Evolutionary conservation across 768 basidiomycete genomes (phyloP), one percentile per base, ranked within the genome.

Genomic region (Hypsizygus marmoreus): DNA sequence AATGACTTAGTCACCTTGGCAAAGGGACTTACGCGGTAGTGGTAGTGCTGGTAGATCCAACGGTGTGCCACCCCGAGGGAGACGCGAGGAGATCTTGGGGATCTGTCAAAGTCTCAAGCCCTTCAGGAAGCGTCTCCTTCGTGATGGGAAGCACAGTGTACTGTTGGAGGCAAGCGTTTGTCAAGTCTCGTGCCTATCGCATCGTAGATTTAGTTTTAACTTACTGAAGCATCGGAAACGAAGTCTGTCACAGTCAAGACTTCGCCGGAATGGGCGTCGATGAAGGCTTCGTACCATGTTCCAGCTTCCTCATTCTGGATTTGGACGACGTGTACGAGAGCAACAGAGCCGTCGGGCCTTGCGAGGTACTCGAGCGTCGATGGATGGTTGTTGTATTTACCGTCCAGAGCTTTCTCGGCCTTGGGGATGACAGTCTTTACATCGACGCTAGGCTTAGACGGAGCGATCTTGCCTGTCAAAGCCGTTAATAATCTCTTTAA

Each of bases 271-370:
- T 77, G 75, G 9, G 76, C 80, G 49, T 81, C 79, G 47, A 83
- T 72, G 51, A 76, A 79, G 3, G 79, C 80, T 63, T 84, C 79
- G 51, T 71, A 73, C 77, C 77, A 83, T 13, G 73, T 68, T 43
- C 76, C 63, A 6, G 59, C 58, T 9, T 56, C 50, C 3, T 56
- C 46, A 54, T 69, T 67, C 54, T 64, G 60, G 24, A 70, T 58
- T 43, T 72, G 69, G 22, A 72, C 45, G 36, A 70, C 69, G 50
- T 77, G 70, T 13, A 71, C 67, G 22, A 79, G 69, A 19, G 60
- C 67, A 20, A 66, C 59, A 12, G 61, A 60, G 17, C 67, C 67
- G 54, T 73, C 71, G 16, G 68, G 59, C 52, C 62, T 64, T 22
- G 63, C 69, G 30, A 74, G 61, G 54, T 69, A 79, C 56, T 77